Base-by-base conservation (phyloP, 2,329 filamentous ascomycete genomes). In the Ophiobolus disseminans region DNA sequence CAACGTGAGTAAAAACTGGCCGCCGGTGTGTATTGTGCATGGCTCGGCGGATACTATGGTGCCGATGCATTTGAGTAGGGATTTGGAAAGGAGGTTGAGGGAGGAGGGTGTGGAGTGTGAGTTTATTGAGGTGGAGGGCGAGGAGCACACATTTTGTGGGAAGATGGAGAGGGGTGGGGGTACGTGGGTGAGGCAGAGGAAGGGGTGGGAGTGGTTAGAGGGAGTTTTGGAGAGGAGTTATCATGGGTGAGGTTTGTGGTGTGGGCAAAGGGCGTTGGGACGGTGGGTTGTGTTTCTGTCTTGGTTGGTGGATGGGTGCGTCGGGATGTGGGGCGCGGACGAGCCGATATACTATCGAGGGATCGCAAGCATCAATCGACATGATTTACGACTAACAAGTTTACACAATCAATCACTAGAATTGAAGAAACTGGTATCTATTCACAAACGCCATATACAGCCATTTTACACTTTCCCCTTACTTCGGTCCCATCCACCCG, bases 131-230 rank as follows among this genome's bases (percentile, higher is more conserved):
- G 45, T 60, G 14, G 30, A 50, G 6, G 49, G 45, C 1, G 55
- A 58, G 30, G 31, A 40, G 25, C 57, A 60, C 32, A 60, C 57
- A 5, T 60, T 60, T 45, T 48, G 41, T 7, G 57, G 51, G 22
- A 50, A 43, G 30, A 60, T 60, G 57, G 21, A 28, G 17, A 53
- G 45, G 16, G 57, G 52, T 17, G 46, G 49, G 11, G 19, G 46
- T 45, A 58, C 52, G 7, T 58, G 52, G 57, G 28, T 43, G 2
- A 37, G 32, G 3, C 55, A 56, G 39, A 26, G 45, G 21, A 40
- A 46, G 14, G 55, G 50, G 6, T 55, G 50, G 17, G 48, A 55
- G 34, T 58, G 50, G 31, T 23, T 60, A 13, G 49, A 55, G 22
- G 28, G 37, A 17, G 30, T 32, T 32, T 11, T 32, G n/a, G 13